Base-by-base conservation (phyloP, 2,329 filamentous ascomycete species). In the Alternaria dauci region DNA sequence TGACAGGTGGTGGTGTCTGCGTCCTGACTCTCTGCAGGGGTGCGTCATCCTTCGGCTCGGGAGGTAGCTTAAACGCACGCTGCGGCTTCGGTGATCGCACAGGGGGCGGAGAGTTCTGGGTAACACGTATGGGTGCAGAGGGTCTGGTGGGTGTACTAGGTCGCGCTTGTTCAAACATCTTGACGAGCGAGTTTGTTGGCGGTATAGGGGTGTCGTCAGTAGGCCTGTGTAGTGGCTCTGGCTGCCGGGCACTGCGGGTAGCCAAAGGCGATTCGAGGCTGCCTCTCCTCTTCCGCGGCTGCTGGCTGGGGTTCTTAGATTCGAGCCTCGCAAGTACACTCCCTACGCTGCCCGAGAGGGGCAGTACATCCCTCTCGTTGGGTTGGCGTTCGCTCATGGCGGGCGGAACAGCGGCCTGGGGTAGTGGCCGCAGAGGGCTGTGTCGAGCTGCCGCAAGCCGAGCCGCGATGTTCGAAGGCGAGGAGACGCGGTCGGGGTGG, bases 121-220 rank as follows among this genome's bases (percentile, higher is more conserved):
- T 55, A 16, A 68, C 50, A 25, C 66, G 56, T 12, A 69, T 52
- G 16, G 75, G 69, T 16, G 66, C 55, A 8, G 62, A 42, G 12
- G 64, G 32, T 20, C 65, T 65, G 1, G 59, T 54, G 44, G 73
- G 66, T 1, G 69, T 72, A 1, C 48, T 65, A 8, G 72, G 63
- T 32, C 70, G 70, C 43, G 80, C 83, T 63, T 83, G 81, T 77
- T 93, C 90, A 66, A 92, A 92, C 79, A 91, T 83, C 39, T 86
- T 86, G 55, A 92, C 89, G 20, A 92, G 81, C 5, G 88, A 86
- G 3, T 82, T 87, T 0, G 89, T 89, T 0, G 89, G 84, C 25
- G 85, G 81, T 51, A 91, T 88, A 6, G 87, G 81, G 1, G 82
- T 84, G 9, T 85, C 85, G 71, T 91, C 87, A 12, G 83, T 79